These are phyloP conservation scores for Helicostylum pulchrum DNA, from an alignment of 192 early-diverging fungal species.

Conservation along the genomic window DNA sequence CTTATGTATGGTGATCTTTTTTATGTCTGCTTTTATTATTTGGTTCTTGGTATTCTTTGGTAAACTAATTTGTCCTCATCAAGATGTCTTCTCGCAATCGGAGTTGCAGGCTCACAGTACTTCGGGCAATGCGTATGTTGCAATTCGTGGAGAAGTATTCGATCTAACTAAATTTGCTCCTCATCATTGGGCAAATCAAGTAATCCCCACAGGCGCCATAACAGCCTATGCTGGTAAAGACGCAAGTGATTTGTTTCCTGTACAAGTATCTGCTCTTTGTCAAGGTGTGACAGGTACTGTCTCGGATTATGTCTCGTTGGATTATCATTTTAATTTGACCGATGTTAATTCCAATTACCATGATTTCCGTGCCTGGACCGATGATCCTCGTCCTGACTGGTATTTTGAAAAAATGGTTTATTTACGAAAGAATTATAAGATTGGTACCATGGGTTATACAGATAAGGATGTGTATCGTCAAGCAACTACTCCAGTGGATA, in stretches of 20 bases:
- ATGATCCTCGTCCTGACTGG: constrained; percentile 64
- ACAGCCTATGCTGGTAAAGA: constrained; percentile 61
- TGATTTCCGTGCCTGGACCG: constrained; percentile 68
- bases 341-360: constrained; percentile 57
- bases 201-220: constrained; percentile 53
- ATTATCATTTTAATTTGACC: constrained; percentile 47
- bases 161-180: constrained; percentile 65
- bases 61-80: constrained; percentile 68
- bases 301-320: constrained; percentile 44
- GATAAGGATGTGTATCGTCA: constrained; percentile 54
- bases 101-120: constrained; percentile 48
- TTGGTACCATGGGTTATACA: constrained; percentile 65
- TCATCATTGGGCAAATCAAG: constrained; percentile 47
- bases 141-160: constrained; percentile 85
- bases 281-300: constrained; percentile 34
- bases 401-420: constrained; percentile 60
- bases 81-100: constrained; percentile 65
- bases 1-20: constrained; percentile 82
- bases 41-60: constrained; percentile 85
- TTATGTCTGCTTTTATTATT: constrained; percentile 77
- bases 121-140: constrained; percentile 54
- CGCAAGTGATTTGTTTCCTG: constrained; percentile 64
- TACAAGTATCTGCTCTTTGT: constrained; percentile 70
- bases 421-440: constrained; percentile 58
- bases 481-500: constrained; percentile 33